phyloP scores from a whole-genome alignment of 225 moss, liverwort and hornwort species.

The Takakia lepidozioides region DNA sequence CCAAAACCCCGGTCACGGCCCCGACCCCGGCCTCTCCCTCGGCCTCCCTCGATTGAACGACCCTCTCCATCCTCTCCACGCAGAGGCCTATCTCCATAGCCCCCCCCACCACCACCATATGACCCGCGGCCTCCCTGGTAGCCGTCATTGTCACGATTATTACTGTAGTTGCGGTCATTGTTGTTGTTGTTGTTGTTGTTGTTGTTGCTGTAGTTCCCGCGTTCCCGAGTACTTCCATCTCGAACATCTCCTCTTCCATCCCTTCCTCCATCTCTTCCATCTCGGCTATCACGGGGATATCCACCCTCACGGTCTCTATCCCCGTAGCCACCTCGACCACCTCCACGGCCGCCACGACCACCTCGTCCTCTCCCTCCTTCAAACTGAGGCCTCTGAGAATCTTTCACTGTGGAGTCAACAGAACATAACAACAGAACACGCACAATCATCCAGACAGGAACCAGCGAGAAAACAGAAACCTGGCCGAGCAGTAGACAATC shows the following conservation, averaged over 20 bases:
- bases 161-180: slow-evolving; percentile 34
- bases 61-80: slow-evolving; percentile 61
- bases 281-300: slow-evolving; percentile 17
- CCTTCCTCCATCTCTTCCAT: slow-evolving; percentile 12
- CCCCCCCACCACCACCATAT: slow-evolving; percentile 14
- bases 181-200: slow-evolving; percentile 26
- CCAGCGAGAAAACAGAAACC: too few species aligned
- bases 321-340: slow-evolving; percentile 19
- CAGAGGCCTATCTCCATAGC: slow-evolving; percentile 20
- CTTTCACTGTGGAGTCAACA: slow-evolving; percentile 28
- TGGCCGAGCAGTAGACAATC: too few species aligned
- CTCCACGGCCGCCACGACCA: slow-evolving; percentile 31
- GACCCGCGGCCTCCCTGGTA: slow-evolving; percentile 27
- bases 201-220: slow-evolving; percentile 25
- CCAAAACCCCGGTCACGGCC: slow-evolving; percentile 33
- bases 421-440: neutral
- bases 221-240: slow-evolving; percentile 2
- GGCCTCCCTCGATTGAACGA: slow-evolving; percentile 38
- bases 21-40: slow-evolving; percentile 44
- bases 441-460: too few species aligned
- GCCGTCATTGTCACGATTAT: slow-evolving; percentile 41
- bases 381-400: slow-evolving; percentile 10
- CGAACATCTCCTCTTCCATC: too few species aligned
- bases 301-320: slow-evolving; percentile 29
- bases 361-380: slow-evolving; percentile 41